Evolutionary conservation across 2,329 filamentous ascomycete genomes (phyloP), one percentile per base, ranked within the genome.

Genomic region (Fusarium aywerte): DNA sequence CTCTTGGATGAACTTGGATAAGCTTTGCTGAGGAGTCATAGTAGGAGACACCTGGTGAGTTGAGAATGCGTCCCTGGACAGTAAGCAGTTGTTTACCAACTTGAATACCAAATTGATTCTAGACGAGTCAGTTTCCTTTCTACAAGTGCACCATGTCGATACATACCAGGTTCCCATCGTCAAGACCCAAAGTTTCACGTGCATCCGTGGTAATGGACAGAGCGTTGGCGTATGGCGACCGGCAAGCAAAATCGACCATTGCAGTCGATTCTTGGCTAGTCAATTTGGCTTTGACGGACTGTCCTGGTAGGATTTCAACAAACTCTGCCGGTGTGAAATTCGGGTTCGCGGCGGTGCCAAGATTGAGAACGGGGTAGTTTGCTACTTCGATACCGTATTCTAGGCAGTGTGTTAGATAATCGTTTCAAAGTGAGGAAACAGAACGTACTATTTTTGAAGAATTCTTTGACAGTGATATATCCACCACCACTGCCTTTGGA

Each of bases 231-330:
- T 83, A 82, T 0, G 92, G 92, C 0, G 79, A 79, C 5, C 90
- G 85, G 56, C 90, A 92, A 2, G 92, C 90, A 74, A 92, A 92
- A 1, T 79, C 79, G 43, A 95, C 87, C 92, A 96, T 94, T 1
- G 79, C 72, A 0, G 84, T 81, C 0, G 90, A 91, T 73, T 95
- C 90, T 0, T 81, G 76, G 0, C 83, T 80, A 1, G 76, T 83
- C 16, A 94, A 80, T 70, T 89, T 88, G 5, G 84, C 79, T 36
- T 85, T 86, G 21, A 88, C 82, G 0, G 85, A 76, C 72, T 96
- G 92, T 0, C 90, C 91, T 2, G 85, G 82, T 10, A 87, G 74
- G 4, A 96, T 83, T 5, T 80, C 76, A 64, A 91, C 89, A 7
- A 89, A 79, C 74, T 94, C 90, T 0, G 87, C 85, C 0, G 91